These are phyloP conservation scores for Castanea sativa DNA, from an alignment of 306 rosid genomes.

Conservation along the genomic window DNA sequence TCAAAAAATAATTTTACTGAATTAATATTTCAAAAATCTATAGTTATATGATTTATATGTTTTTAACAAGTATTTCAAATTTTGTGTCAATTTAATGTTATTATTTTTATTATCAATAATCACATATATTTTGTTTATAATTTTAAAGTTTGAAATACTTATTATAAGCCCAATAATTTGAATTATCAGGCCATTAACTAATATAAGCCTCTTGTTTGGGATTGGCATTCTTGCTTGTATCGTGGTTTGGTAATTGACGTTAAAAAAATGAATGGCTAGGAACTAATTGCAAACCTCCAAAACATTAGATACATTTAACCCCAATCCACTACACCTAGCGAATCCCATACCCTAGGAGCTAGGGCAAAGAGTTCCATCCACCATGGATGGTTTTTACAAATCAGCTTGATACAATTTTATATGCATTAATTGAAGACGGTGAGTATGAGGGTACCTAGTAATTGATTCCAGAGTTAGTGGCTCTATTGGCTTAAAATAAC, in stretches of 20 bases:
- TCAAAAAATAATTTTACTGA: no score
- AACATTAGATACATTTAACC: background rate
- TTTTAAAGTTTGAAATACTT: no score
- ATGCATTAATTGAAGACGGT: background rate
- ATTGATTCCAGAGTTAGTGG: background rate
- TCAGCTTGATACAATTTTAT: background rate
- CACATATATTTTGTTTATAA: no score
- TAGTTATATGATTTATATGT: no score
- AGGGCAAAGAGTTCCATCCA: constrained; percentile 26
- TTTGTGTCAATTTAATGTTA: no score
- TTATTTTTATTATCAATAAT: no score
- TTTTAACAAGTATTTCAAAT: no score
- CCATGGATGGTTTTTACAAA: background rate
- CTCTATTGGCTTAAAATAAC: background rate
- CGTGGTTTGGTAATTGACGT: background rate
- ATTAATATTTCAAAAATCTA: no score
- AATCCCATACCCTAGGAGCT: constrained; percentile 22
- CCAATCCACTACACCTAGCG: background rate
- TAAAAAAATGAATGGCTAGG: background rate
- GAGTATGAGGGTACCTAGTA: background rate
- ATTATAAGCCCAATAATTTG: no score
- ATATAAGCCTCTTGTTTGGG: background rate
- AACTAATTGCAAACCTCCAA: background rate
- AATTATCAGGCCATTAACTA: background rate
- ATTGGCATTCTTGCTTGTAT: background rate